A percentile compares a stretch with the other conserved stretches of the same genome.
Evolutionary conservation across 2,329 filamentous ascomycete genomes (phyloP).

Genomic region (Arthrobotrys conoides): DNA sequence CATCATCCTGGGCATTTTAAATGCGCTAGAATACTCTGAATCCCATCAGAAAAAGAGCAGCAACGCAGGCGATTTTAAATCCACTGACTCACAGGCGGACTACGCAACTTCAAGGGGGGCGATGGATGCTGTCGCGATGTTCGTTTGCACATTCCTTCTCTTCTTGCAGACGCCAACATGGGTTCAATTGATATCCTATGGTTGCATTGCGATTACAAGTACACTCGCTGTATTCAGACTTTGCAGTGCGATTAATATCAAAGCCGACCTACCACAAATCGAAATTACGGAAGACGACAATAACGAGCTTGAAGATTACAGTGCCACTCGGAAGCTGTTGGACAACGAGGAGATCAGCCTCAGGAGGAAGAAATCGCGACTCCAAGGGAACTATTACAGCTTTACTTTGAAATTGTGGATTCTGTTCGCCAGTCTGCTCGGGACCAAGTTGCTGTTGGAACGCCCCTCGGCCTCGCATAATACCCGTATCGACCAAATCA

Average conservation of each 20-base stretch:
- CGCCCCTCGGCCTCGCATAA: not conserved
- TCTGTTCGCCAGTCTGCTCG: conserved; percentile 39
- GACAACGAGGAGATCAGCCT: not conserved
- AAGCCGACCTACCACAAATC: not conserved
- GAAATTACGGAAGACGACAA: not conserved
- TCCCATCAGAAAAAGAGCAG: not conserved
- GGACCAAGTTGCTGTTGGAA: conserved; percentile 31
- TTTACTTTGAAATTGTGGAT: conserved; percentile 40
- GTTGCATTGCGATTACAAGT: not conserved
- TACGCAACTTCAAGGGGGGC: conserved; percentile 25
- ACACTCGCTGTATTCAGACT: not conserved
- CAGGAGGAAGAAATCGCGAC: not conserved
- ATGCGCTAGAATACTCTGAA: conserved; percentile 2
- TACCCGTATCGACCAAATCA: not conserved
- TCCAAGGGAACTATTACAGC: not conserved
- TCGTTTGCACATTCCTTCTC: conserved; percentile 32
- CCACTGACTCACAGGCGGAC: conserved; percentile 11
- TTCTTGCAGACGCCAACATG: conserved; percentile 55
- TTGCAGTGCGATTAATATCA: not conserved
- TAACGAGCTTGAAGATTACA: conserved; percentile 30
- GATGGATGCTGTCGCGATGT: conserved; percentile 22
- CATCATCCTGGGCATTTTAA: conserved; percentile 22
- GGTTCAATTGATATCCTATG: conserved; percentile 45
- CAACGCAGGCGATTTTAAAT: not conserved
- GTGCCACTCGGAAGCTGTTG: conserved; percentile 11